Conservation (phyloP, 768 basidiomycete species). For the Agrocybe pediades region DNA sequence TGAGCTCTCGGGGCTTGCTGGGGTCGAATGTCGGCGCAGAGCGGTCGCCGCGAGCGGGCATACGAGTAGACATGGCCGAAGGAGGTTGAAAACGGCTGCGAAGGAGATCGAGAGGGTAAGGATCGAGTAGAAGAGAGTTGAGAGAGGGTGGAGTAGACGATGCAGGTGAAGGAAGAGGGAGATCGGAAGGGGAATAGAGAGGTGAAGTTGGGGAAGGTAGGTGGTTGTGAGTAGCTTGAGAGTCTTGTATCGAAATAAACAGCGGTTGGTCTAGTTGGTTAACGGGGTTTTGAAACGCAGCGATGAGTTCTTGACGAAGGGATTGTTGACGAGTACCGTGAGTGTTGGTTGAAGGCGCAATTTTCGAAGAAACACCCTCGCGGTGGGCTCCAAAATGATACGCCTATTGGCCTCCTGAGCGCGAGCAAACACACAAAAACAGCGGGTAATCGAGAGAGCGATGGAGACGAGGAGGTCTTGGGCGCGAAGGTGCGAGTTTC, state of each 20-base stretch:
- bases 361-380: conserved; percentile 15
- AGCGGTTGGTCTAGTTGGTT: conserved; percentile 5
- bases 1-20: not conserved
- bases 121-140: not conserved
- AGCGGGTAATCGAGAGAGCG: no score
- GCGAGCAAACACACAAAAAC: no score
- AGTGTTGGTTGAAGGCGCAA: conserved; percentile 9
- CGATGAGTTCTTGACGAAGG: conserved; percentile 5
- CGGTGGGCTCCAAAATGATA: conserved; percentile 23
- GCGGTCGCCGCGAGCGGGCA: conserved; percentile 13
- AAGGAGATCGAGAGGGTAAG: not conserved
- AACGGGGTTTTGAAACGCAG: conserved; percentile 8
- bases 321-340: not conserved
- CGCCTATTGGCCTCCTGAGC: not conserved
- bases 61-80: conserved; percentile 1
- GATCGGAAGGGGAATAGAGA: not conserved
- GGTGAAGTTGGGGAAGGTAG: conserved; percentile 3
- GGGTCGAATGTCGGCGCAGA: not conserved
- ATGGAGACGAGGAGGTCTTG: no score
- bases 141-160: not conserved
- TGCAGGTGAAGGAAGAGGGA: not conserved
- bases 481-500: no score
- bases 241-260: conserved; percentile 4
- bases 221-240: conserved; percentile 2
- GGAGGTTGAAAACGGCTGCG: not conserved